phyloP scores from a whole-genome alignment of 352 stramenopile species.

The Globisporangium abappressorium region DNA sequence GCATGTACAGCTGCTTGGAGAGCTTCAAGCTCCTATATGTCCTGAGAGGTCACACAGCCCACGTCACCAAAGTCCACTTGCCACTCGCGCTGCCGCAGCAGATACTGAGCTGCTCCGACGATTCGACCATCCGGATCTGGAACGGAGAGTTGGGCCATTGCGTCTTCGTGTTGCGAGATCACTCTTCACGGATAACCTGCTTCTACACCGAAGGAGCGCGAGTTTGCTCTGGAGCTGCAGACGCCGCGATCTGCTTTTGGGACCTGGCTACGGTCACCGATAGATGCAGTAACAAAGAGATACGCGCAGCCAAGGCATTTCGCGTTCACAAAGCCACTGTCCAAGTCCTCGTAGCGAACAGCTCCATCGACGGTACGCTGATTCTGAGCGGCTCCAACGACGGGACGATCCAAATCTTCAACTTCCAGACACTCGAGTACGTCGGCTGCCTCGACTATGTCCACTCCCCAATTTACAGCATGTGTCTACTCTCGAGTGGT shows the following conservation, averaged over 20 bases:
- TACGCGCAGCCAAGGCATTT: conserved; percentile 28
- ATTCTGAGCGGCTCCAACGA: conserved; percentile 73
- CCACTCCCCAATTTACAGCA: conserved; percentile 53
- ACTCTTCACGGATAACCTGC: conserved; percentile 56
- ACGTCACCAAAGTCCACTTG: conserved; percentile 57
- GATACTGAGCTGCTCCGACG: conserved; percentile 61
- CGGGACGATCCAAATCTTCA: conserved; percentile 69
- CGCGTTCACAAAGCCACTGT: conserved; percentile 51
- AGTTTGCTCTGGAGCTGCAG: conserved; percentile 61
- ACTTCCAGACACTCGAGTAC: conserved; percentile 35
- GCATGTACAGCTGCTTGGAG: conserved; percentile 41
- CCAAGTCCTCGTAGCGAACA: conserved; percentile 37
- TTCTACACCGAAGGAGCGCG: conserved; percentile 20
- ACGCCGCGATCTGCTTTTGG: conserved; percentile 64
- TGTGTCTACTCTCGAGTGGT: conserved; percentile 24
- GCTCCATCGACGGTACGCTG: conserved; percentile 13
- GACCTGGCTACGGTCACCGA: conserved; percentile 16
- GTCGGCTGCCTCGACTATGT: conserved; percentile 43
- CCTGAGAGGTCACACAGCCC: conserved; percentile 45
- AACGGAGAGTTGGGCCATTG: conserved; percentile 38
- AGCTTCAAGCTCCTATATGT: conserved; percentile 41
- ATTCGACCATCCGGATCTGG: conserved; percentile 61
- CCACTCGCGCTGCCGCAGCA: conserved; percentile 18
- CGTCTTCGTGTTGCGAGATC: conserved; percentile 34
- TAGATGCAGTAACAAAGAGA: conserved; percentile 8